Base-by-base conservation (phyloP, 257 asterid genomes). In the Solanum arcanum region DNA sequence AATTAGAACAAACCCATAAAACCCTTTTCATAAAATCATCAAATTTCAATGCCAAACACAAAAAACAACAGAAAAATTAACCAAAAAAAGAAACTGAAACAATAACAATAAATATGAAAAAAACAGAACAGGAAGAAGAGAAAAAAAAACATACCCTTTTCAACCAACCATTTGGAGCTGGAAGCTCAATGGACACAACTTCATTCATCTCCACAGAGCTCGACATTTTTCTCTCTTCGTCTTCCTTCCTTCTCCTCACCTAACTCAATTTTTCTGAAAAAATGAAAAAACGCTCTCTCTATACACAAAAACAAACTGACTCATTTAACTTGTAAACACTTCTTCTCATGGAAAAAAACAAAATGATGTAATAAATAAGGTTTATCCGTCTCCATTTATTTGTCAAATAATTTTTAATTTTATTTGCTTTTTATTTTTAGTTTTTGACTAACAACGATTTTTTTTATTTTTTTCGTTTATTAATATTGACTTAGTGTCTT, bases 141-240 rank as follows among this genome's bases (percentile, higher is more conserved):
- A 37, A 33, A 7, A 15, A 62, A 33, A 52, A 62, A 23, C 31
- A 7, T 29, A 91, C 92, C 93, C 80, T 90, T 31, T 91, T 91
- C 59, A 82, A 85, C 93, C 93, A 91, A 39, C 91, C 91, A 37
- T 88, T 14, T 82, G 93, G 92, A 86, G 93, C 92, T 31, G 93
- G 93, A 29, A 91, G 91, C 47, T 91, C 93, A 64, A 91, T 10
- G 68, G 88, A 74, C 16, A 87, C 89, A 33, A 87, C 91, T 78
- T 91, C 93, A 39, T 87, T 83, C 82, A 27, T 86, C 88, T 90
- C 92, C 66, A 77, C 86, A 13, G 85, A 88, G 89, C 88, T 91
- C 83, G 92, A 88, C 93, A 91, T 91, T 78, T 66, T 66, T 52
- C 37, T 59, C 25, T 56, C 64, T 56, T 56, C 41, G 73, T 66